These are phyloP conservation scores for Torulaspora delbrueckii DNA, from an alignment of 805 yeast genomes.

Conservation along the genomic window DNA sequence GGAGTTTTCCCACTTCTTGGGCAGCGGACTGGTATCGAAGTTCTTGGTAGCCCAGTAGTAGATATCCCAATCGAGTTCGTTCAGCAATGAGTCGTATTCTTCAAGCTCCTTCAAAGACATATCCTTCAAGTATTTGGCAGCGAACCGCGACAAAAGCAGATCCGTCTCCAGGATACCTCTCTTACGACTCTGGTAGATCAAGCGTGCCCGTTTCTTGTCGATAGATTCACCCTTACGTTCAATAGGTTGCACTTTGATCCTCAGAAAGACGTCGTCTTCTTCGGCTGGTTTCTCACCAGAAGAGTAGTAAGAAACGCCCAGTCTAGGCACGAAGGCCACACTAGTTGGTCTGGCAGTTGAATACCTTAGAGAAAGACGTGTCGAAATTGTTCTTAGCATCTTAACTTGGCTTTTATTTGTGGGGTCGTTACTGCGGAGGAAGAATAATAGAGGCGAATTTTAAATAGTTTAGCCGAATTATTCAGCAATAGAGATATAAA, in stretches of 20 bases:
- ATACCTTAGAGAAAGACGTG: neutral
- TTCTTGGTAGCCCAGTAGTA: slow-evolving; percentile 96
- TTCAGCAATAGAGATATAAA: neutral
- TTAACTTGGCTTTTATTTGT: neutral
- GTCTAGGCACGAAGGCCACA: neutral
- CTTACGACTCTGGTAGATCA: slow-evolving; percentile 86
- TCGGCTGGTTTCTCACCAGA: slow-evolving; percentile 18
- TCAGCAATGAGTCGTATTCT: slow-evolving; percentile 80
- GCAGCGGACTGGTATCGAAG: slow-evolving; percentile 75
- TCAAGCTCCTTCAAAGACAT: slow-evolving; percentile 64
- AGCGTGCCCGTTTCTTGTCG: slow-evolving; percentile 76
- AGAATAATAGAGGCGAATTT: neutral
- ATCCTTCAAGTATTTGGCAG: slow-evolving; percentile 59
- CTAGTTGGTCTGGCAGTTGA: neutral
- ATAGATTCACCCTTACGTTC: slow-evolving; percentile 67
- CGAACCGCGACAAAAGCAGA: slow-evolving; percentile 76
- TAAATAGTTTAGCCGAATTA: neutral
- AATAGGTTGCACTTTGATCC: slow-evolving; percentile 71
- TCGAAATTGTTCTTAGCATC: neutral
- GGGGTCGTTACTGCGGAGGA: neutral
- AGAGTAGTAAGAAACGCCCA: slow-evolving; percentile 9
- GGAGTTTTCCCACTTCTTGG: slow-evolving; percentile 76
- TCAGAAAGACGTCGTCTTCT: slow-evolving; percentile 40
- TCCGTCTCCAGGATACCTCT: slow-evolving; percentile 95
- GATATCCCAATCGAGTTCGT: slow-evolving; percentile 98